Evolutionary conservation across 352 stramenopile species (phyloP).

Genomic region (Phytopythium sindhum): DNA sequence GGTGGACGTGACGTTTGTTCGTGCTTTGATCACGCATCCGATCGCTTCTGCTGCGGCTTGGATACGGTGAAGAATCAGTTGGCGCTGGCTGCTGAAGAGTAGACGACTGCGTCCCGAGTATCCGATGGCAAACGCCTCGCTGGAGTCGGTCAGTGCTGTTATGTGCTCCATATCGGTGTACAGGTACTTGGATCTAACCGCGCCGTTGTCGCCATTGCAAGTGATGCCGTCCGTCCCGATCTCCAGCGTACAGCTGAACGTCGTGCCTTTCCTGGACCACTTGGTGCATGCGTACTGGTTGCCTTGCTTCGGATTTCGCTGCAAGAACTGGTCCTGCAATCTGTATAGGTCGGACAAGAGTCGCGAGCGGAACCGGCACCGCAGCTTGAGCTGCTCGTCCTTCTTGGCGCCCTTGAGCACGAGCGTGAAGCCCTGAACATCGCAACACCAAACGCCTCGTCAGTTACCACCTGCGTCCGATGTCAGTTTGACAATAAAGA

Average conservation of each 20-base stretch:
- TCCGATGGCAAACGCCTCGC: constrained; percentile 60
- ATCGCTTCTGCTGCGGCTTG: constrained; percentile 52
- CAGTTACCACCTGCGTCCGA: not conserved
- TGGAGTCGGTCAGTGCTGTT: constrained; percentile 44
- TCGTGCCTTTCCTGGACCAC: constrained; percentile 46
- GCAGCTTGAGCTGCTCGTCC: constrained; percentile 77
- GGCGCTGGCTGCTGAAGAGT: constrained; percentile 66
- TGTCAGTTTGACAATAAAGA: not conserved
- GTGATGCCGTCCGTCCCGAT: constrained; percentile 59
- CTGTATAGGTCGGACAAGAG: constrained; percentile 79
- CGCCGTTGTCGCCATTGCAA: constrained; percentile 33
- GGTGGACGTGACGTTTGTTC: constrained; percentile 30
- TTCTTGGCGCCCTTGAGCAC: constrained; percentile 74
- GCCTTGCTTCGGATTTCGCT: constrained; percentile 24
- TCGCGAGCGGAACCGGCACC: constrained; percentile 70
- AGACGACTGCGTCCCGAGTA: constrained; percentile 65
- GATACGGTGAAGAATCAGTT: constrained; percentile 49
- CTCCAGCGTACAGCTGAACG: constrained; percentile 46
- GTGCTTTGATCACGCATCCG: constrained; percentile 47
- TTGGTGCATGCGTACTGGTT: constrained; percentile 61
- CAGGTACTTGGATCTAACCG: constrained; percentile 67
- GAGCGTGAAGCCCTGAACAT: constrained; percentile 49
- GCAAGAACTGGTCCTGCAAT: constrained; percentile 52
- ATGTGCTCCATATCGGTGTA: constrained; percentile 83
- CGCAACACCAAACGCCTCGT: not conserved